phyloP scores from a whole-genome alignment of 129 eudicot genomes.

The Pseudognaphalium luteoalbum region DNA sequence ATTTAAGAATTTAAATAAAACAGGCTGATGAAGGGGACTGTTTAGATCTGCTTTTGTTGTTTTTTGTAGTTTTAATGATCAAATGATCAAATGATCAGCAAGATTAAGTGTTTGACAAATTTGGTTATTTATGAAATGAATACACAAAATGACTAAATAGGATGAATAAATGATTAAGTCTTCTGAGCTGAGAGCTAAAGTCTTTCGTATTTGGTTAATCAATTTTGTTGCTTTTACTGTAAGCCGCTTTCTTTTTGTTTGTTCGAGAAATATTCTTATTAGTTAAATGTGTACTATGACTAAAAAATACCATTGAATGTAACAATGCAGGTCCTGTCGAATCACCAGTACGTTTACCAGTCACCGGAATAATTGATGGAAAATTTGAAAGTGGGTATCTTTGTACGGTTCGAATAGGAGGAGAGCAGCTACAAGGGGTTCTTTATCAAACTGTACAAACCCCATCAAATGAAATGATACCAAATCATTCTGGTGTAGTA shows the following conservation, averaged over 20 bases:
- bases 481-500: conserved; percentile 29
- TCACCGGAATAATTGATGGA: conserved; percentile 75
- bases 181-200: background rate
- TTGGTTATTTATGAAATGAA: background rate
- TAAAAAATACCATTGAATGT: background rate
- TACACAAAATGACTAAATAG: background rate
- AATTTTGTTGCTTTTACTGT: background rate
- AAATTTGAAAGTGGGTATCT: conserved; percentile 92
- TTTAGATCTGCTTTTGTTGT: background rate
- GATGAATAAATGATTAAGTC: background rate
- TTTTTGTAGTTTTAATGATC: background rate
- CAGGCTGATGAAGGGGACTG: too few relatives aligned
- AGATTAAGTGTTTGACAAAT: background rate
- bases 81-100: background rate
- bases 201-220: background rate
- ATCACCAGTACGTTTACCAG: conserved; percentile 48
- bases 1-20: background rate
- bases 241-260: background rate
- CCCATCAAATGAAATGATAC: conserved; percentile 23
- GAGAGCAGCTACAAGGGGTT: conserved; percentile 76
- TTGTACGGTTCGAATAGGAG: conserved; percentile 71
- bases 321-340: conserved; percentile 35
- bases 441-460: conserved; percentile 61
- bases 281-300: background rate
- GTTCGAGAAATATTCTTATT: background rate